Evolutionary conservation across 192 early-diverging fungal genomes (phyloP), one percentile per base, ranked within the genome.

Genomic region (Lobosporangium transversale): DNA sequence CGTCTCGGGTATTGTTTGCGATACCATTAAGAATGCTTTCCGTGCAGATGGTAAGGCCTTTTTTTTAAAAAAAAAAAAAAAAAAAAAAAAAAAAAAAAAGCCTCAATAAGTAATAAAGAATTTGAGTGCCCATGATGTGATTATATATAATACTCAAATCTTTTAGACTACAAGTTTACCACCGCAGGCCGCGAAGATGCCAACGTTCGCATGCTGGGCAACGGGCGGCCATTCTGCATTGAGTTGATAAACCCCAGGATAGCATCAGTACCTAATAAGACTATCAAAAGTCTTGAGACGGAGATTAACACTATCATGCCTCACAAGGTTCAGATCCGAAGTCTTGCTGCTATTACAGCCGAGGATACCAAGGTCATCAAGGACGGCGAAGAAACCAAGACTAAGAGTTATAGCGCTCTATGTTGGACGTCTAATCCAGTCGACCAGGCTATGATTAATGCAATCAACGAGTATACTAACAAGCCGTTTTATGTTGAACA

Each of bases 151-250:
- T 27, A 21, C 24, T 15, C 37, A 3, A 53, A 7, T 27, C 20
- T 27, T 57, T 26, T 70, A 79, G 87, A 71, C 35, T 92, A 89
- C 76, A 95, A 93, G 57, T 91, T 98, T 71, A 85, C 88, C 2
- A 89, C 89, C 0, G 89, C 95, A 7, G 97, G 97, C 15, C 88
- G 95, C 21, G 97, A 98, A 70, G 97, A 98, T 79, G 89, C 90
- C 7, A 94, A 98, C 78, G 97, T 98, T 23, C 87, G 94, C n/a
- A 96, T 95, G 94, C 80, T 98, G 30, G 95, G 94, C 35, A 82
- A 84, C 33, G 97, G 97, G 23, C 81, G 97, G 18, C 97, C 97
- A 14, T 98, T 96, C 82, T 97, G 94, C 66, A 68, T 95, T 24
- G 95, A 96, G 60, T 60, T 97, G 43, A 83, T 89, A 6, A 94